Conservation (phyloP, 2,329 filamentous ascomycete genomes). For the Polytolypa hystricis region DNA sequence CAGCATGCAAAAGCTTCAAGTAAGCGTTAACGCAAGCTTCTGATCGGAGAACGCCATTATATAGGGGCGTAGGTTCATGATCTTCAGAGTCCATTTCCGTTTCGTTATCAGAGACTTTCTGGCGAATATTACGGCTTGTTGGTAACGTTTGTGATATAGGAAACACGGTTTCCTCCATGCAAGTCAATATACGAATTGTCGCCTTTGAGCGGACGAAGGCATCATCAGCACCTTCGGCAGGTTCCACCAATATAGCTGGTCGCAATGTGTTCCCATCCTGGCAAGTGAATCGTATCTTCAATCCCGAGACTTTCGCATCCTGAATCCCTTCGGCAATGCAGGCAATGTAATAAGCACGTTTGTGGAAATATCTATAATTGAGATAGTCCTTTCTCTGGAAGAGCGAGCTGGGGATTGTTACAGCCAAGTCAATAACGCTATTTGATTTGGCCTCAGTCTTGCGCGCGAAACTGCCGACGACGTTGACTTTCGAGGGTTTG, state of each 20-base stretch:
- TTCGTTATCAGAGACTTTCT: constrained; percentile 32
- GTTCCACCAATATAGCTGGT: constrained; percentile 49
- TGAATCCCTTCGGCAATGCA: constrained; percentile 64
- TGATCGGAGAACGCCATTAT: constrained; percentile 74
- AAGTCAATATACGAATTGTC: constrained; percentile 66
- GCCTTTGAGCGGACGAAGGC: constrained; percentile 36
- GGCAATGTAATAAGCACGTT: constrained; percentile 81
- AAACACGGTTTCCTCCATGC: constrained; percentile 59
- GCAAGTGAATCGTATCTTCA: constrained; percentile 52
- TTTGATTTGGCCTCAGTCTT: constrained; percentile 57
- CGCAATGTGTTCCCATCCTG: constrained; percentile 65
- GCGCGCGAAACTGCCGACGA: constrained; percentile 76
- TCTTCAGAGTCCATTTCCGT: constrained; percentile 25
- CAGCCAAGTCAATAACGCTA: constrained; percentile 63
- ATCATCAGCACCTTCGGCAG: constrained; percentile 21
- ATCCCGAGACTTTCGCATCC: constrained; percentile 41
- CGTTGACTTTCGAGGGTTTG: constrained; percentile 67
- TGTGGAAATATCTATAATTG: constrained; percentile 89
- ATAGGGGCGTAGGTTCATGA: constrained; percentile 58
- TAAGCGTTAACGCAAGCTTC: constrained; percentile 65
- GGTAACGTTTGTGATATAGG: constrained; percentile 59
- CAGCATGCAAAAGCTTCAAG: constrained; percentile 61
- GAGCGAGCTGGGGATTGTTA: constrained; percentile 67
- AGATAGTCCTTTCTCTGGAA: constrained; percentile 94
- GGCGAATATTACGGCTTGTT: constrained; percentile 57